Evolutionary conservation across 768 basidiomycete genomes (phyloP).

Genomic region (Agaricus subrufescens): DNA sequence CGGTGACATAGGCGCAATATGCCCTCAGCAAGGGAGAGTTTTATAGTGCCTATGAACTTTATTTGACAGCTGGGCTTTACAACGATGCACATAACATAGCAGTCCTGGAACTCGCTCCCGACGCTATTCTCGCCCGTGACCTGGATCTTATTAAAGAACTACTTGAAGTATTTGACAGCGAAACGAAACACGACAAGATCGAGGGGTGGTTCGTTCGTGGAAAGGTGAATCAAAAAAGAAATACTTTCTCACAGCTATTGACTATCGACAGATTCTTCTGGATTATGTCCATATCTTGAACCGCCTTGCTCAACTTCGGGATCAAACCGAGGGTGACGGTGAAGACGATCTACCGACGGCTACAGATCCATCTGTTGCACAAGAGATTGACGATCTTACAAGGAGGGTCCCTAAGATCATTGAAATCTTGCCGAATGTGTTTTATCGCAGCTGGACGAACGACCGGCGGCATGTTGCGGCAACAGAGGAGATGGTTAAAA

Average conservation of each 20-base stretch:
- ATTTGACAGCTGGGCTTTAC: slow-evolving; percentile 64
- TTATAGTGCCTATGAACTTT: slow-evolving; percentile 74
- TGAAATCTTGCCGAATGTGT: slow-evolving; percentile 61
- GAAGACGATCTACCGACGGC: slow-evolving; percentile 20
- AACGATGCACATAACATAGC: slow-evolving; percentile 80
- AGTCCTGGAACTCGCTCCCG: slow-evolving; percentile 83
- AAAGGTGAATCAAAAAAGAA: slow-evolving; percentile 45
- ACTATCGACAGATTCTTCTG: slow-evolving; percentile 48
- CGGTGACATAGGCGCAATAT: slow-evolving; percentile 53
- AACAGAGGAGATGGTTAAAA: slow-evolving; percentile 65
- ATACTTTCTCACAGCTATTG: not conserved
- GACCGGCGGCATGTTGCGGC: slow-evolving; percentile 70
- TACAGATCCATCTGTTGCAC: slow-evolving; percentile 40
- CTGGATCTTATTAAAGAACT: slow-evolving; percentile 59
- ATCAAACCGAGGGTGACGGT: slow-evolving; percentile 32
- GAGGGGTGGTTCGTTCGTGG: slow-evolving; percentile 82
- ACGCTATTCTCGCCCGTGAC: slow-evolving; percentile 73
- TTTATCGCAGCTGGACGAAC: slow-evolving; percentile 41
- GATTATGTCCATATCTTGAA: slow-evolving; percentile 68
- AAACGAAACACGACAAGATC: slow-evolving; percentile 40
- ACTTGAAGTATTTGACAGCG: slow-evolving; percentile 54
- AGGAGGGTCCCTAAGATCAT: slow-evolving; percentile 63
- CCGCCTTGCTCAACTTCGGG: slow-evolving; percentile 51
- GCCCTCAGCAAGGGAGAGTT: slow-evolving; percentile 56
- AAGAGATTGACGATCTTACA: slow-evolving; percentile 57